These are phyloP conservation scores for Rhodotorula sp. DNA, from an alignment of 1,284 basidiomycete genomes.

Conservation along the genomic window DNA sequence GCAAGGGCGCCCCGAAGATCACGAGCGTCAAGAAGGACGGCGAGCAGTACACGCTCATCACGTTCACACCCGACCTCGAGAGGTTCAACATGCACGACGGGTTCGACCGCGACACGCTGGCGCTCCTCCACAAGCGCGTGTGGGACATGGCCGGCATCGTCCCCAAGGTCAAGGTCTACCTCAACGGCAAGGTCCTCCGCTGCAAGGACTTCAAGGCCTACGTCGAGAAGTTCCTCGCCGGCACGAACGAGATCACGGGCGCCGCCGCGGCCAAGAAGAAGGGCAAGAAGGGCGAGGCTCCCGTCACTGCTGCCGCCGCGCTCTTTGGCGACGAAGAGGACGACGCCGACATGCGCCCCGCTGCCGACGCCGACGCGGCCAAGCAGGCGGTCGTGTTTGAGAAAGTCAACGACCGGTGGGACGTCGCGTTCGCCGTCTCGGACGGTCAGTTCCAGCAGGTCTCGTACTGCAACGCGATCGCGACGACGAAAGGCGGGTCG, in stretches of 20 bases:
- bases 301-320: conserved; percentile 2
- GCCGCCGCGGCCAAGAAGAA: conserved; percentile 12
- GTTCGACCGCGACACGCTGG: conserved; percentile 91
- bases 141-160: conserved; percentile 97
- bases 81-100: conserved; percentile 81
- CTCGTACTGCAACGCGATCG: conserved; percentile 97
- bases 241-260: conserved; percentile 50
- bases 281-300: conserved; percentile 41
- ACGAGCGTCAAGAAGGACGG: conserved; percentile 57
- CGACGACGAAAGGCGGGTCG: conserved; percentile 94
- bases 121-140: conserved; percentile 89
- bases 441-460: conserved; percentile 84
- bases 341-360: conserved; percentile 54
- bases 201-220: conserved; percentile 97
- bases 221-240: conserved; percentile 78
- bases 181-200: conserved; percentile 86
- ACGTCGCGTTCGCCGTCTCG: conserved; percentile 91
- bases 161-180: conserved; percentile 86
- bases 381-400: conserved; percentile 86
- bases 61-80: conserved; percentile 87
- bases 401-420: conserved; percentile 78
- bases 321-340: conserved; percentile 39
- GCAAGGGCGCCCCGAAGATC: conserved; percentile 84
- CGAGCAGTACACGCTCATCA: conserved; percentile 56
- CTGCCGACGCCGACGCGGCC: conserved; percentile 67